These are phyloP conservation scores for Pseudogymnoascus sp. DNA, from an alignment of 2,329 filamentous ascomycete genomes.

Conservation along the genomic window DNA sequence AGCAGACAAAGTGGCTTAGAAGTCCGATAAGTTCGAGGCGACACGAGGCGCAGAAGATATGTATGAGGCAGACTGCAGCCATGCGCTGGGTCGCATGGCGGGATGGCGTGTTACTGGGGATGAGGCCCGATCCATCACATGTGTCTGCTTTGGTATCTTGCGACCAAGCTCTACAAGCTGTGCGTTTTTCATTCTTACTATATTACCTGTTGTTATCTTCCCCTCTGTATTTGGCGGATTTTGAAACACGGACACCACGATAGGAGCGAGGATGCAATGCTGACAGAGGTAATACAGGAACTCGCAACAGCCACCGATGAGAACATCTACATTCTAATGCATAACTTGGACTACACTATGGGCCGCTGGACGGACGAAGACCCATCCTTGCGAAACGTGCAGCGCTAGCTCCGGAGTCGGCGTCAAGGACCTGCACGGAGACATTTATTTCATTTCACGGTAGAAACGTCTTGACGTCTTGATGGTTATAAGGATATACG, in stretches of 20 bases:
- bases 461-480: not conserved
- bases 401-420: constrained; percentile 49
- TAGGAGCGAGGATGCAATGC: not conserved
- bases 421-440: constrained; percentile 16
- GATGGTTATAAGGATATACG: not conserved
- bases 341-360: constrained; percentile 44
- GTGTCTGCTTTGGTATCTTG: constrained; percentile 44
- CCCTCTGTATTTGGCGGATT: not conserved
- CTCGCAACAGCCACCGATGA: constrained; percentile 53
- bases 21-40: too few species aligned
- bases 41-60: constrained; percentile 60
- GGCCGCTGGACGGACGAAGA: constrained; percentile 59
- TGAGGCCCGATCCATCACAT: constrained; percentile 40
- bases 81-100: constrained; percentile 53
- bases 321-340: constrained; percentile 48
- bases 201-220: not conserved
- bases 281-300: constrained; percentile 37
- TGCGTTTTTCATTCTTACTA: constrained; percentile 32
- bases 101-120: constrained; percentile 45
- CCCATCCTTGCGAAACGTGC: constrained; percentile 49
- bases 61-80: constrained; percentile 51
- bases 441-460: not conserved
- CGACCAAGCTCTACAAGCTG: constrained; percentile 50
- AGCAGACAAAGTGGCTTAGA: too few species aligned
- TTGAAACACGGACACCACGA: not conserved